Evolutionary conservation across 768 basidiomycete species (phyloP).

Genomic region (Macrolepiota fuliginosa): DNA sequence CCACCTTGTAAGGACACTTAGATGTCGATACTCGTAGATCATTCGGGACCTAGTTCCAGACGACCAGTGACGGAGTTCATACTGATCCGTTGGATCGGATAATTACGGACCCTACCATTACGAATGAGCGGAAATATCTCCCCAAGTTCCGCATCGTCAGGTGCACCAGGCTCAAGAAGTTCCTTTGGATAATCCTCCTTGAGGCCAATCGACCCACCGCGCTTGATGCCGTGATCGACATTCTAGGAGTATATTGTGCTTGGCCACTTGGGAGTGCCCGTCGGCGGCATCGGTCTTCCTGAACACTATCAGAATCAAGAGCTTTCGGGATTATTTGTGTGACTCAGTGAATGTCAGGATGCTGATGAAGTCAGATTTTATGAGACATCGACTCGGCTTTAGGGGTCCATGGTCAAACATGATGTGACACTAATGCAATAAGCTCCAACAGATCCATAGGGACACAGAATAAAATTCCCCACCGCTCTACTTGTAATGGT

Average conservation of each 20-base stretch:
- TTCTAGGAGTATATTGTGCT: slow-evolving; percentile 17
- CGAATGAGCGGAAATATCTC: slow-evolving; percentile 8
- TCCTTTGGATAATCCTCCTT: slow-evolving; percentile 7
- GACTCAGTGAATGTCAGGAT: not conserved
- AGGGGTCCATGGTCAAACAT: not conserved
- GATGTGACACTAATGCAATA: no score
- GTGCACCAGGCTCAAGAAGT: slow-evolving; percentile 5
- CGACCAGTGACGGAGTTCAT: no score
- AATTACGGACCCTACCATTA: not conserved
- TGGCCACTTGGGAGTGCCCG: slow-evolving; percentile 17
- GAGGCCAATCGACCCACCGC: not conserved
- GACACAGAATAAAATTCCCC: no score
- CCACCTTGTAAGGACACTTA: no score
- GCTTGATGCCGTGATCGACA: not conserved
- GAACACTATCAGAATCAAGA: slow-evolving; percentile 18
- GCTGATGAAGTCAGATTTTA: not conserved
- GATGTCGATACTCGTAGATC: no score
- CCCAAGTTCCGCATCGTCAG: slow-evolving; percentile 5
- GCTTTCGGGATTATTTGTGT: slow-evolving; percentile 19
- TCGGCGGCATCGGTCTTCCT: slow-evolving; percentile 22
- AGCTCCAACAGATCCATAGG: not conserved
- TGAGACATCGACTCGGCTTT: not conserved
- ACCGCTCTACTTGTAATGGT: no score
- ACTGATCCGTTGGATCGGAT: no score
- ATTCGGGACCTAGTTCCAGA: no score